Evolutionary conservation across 805 yeast species (phyloP).

Genomic region (Tetrapisispora phaffii): DNA sequence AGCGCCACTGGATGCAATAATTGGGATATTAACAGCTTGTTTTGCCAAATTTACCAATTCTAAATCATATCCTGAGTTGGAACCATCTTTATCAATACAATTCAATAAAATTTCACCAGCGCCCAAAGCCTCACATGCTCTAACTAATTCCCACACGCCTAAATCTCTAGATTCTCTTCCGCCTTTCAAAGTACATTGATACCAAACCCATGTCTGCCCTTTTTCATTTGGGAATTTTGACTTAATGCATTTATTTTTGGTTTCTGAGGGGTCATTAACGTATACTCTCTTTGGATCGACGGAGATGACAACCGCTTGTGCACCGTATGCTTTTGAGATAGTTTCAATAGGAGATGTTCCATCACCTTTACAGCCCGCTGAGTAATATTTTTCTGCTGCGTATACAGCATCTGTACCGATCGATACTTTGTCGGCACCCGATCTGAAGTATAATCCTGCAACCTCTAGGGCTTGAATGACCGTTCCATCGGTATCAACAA

Average conservation of each 20-base stretch:
- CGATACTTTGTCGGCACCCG: constrained; percentile 97
- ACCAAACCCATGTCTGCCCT: constrained; percentile 84
- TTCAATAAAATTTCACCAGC: constrained; percentile 92
- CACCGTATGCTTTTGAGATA: constrained; percentile 85
- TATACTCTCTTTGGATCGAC: constrained; percentile 94
- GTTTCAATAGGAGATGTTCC: constrained; percentile 90
- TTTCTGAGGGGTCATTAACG: constrained; percentile 46
- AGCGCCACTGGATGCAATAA: constrained; percentile 96
- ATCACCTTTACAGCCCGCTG: constrained; percentile 42
- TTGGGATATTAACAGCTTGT: constrained; percentile 71
- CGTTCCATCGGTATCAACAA: constrained; percentile 76
- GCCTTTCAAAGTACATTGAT: constrained; percentile 92
- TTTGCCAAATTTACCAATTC: constrained; percentile 78
- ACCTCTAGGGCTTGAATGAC: constrained; percentile 76
- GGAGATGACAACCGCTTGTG: constrained; percentile 94
- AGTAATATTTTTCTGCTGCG: constrained; percentile 78
- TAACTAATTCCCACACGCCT: constrained; percentile 84
- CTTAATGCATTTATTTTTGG: constrained; percentile 53
- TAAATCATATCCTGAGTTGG: constrained; percentile 86
- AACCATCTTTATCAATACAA: constrained; percentile 95
- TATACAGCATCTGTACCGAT: constrained; percentile 95
- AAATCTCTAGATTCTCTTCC: constrained; percentile 85
- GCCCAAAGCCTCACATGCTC: constrained; percentile 85
- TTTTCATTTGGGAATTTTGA: constrained; percentile 70
- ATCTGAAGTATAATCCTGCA: constrained; percentile 82